Evolutionary conservation across 2,329 filamentous ascomycete genomes (phyloP), one percentile per base, ranked within the genome.

Genomic region (Diaporthe australafricana): DNA sequence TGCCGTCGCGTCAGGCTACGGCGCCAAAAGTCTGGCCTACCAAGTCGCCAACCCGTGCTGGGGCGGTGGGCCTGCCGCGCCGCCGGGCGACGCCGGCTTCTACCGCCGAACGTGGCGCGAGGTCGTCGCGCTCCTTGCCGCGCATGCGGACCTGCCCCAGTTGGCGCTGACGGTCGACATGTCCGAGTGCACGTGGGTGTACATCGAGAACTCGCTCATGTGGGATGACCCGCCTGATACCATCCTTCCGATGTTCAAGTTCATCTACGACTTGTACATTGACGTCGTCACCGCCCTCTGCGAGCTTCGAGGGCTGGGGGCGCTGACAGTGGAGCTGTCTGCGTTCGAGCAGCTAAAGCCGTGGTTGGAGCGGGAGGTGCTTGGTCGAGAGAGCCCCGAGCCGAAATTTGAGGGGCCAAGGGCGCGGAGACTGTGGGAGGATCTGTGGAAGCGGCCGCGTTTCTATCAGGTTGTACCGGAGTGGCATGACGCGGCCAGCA

Each of bases 281-380:
- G 56, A 38, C 48, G 56, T 70, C 20, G 47, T 17, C 17, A 70
- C 56, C 12, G 47, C 47, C 8, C 22, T 55, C 45, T 70, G 68
- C 48, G 14, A 32, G 56, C 68, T 70, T 2, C 22, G 25, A 11
- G 35, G 25, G 25, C 56, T 70, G 4, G 45, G 68, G 2, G 35
- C 17, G 9, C 12, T 70, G 5, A 11, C 22, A 3, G 22, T 63
- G 2, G 48, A 55, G 3, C 11, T 55, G 16, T 11, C 3, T 16
- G n/a, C 17, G 2, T 70, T 65, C 22, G 2, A 30, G 20, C 25
- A 65, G 5, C 4, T 70, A 17, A 55, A 9, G 48, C 56, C 48
- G 12, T 70, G 68, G 68, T 25, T 70, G 57, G 56, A 70, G 14
- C 32, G 68, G 16, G 68, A 65, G 56, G 48, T 70, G 16, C 35